Base-by-base conservation (phyloP, 2,329 filamentous ascomycete genomes). In the Balansia obtecta region DNA sequence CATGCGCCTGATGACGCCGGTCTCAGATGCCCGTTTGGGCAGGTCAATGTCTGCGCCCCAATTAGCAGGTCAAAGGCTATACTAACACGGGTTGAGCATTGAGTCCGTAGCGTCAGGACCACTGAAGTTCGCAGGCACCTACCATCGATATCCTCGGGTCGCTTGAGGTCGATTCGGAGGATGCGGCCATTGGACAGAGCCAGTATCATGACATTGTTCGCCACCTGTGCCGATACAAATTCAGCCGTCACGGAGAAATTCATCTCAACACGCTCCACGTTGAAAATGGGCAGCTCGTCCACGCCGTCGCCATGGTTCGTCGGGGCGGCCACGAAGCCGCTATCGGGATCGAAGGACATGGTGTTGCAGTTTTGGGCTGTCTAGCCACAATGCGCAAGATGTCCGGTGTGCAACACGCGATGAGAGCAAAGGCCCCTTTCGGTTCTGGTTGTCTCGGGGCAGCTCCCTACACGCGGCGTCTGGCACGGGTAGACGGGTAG, bases 221-320 rank as follows among this genome's bases (percentile, higher is more conserved):
- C 90, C 50, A 97, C 91, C 68, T 96, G 90, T 40, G 90, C 90
- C 16, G 93, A 90, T 45, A 95, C 93, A 64, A 98, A 97, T 68
- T 96, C 88, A 57, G 91, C 89, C 2, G 91, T 88, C 61, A 97
- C 85, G 53, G 88, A 85, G 75, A 98, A 98, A 66, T 93, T 87
- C 55, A 97, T 82, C 72, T 94, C 85, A 39, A 97, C 93, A 55
- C 80, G 83, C 70, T 95, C 87, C 63, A 97, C 83, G 64, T 93
- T 87, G 74, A 98, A 98, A 69, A 98, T 95, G 58, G 91, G 90
- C 52, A 91, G 73, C 50, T 82, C 75, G 59, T 83, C 78, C 55
- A 79, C 72, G 54, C 65, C 65, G 53, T 82, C 71, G 65, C 75
- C 77, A 58, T 67, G 78, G 60, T 79, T 76, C 62, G 68, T 66